Conservation (phyloP, 306 rosid genomes). For the Trifolium dubium region DNA sequence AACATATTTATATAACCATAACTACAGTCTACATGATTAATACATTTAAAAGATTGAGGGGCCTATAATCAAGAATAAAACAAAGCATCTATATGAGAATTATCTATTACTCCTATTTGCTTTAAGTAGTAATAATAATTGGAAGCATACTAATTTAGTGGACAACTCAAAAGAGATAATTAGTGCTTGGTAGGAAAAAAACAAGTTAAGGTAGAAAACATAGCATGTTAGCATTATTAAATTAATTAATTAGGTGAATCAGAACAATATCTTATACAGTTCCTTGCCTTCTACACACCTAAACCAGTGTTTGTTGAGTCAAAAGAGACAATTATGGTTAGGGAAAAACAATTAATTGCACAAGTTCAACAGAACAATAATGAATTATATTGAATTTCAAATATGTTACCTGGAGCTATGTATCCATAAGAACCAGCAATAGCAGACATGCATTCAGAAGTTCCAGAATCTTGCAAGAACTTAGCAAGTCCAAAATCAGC, state of each 20-base stretch:
- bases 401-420: constrained; percentile 82
- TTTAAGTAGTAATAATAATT: constrained; percentile 37
- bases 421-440: constrained; percentile 94
- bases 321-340: constrained; percentile 37
- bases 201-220: constrained; percentile 48
- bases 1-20: constrained; percentile 5
- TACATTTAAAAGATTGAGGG: constrained; percentile 27
- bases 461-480: constrained; percentile 77
- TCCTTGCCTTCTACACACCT: constrained; percentile 3
- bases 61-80: constrained; percentile 40
- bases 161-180: constrained; percentile 22
- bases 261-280: constrained; percentile 40
- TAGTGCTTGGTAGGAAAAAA: constrained; percentile 16
- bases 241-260: constrained; percentile 35
- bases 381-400: constrained; percentile 11
- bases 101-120: constrained; percentile 21
- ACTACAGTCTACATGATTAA: background rate
- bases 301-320: constrained; percentile 34
- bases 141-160: constrained; percentile 28
- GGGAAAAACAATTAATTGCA: constrained; percentile 15
- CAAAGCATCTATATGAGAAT: constrained; percentile 23
- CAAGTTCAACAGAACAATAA: constrained; percentile 30
- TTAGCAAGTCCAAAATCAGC: constrained; percentile 82
- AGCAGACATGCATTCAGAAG: constrained; percentile 90
- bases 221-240: constrained; percentile 27